phyloP scores from a whole-genome alignment of 495 filamentous ascomycete species.

The Tuber borchii region DNA sequence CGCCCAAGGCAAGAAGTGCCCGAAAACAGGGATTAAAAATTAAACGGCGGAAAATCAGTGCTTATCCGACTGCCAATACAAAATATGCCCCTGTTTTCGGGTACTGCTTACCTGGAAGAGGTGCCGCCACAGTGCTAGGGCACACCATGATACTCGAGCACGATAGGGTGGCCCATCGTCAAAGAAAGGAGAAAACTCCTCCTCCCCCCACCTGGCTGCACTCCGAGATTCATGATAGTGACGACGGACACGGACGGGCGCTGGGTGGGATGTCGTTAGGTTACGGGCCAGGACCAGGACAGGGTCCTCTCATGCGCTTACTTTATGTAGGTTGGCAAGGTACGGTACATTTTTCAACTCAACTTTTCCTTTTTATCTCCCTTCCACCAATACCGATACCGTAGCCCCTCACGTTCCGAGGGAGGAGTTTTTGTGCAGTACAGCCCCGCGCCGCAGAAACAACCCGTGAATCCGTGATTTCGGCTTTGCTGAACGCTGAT shows the following conservation, averaged over 20 bases:
- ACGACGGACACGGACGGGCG: background rate
- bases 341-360: slow-evolving; percentile 7
- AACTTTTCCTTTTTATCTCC: slow-evolving; percentile 11
- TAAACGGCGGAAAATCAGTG: background rate
- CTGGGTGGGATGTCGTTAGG: background rate
- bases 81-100: background rate
- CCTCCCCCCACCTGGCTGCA: background rate
- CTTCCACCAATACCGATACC: background rate
- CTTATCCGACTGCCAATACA: background rate
- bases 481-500: background rate
- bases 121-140: background rate
- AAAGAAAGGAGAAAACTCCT: background rate
- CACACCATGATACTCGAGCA: background rate
- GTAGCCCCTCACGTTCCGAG: background rate
- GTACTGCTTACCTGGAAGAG: background rate
- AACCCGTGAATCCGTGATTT: background rate
- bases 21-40: background rate
- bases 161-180: background rate
- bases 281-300: background rate
- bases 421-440: background rate
- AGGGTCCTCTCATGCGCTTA: background rate
- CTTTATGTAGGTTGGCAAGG: background rate
- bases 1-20: background rate
- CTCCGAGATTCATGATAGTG: background rate
- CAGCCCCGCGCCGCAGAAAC: background rate